Percentiles rank a stretch among this genome's conserved stretches.
Evolutionary conservation across 495 filamentous ascomycete species (phyloP).

Genomic region (Monascus purpureus): DNA sequence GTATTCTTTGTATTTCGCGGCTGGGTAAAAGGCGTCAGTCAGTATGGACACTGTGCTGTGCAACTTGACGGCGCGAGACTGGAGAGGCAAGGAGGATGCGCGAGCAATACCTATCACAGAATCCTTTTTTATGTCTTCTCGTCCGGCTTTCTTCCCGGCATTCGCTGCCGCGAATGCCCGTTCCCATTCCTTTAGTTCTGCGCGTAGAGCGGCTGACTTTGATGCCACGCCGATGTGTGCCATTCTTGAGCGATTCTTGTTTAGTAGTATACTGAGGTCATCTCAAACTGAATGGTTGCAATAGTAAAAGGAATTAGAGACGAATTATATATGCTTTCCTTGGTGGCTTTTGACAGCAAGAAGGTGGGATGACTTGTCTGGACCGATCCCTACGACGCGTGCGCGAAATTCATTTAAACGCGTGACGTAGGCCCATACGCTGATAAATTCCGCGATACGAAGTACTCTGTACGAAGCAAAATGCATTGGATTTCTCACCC

Average conservation of each 20-base stretch:
- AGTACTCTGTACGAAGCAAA: no score
- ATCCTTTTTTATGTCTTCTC: constrained; percentile 78
- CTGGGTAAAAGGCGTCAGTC: constrained; percentile 25
- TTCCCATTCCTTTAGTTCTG: constrained; percentile 81
- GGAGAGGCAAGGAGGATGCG: background rate
- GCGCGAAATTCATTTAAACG: constrained; percentile 1
- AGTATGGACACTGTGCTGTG: no score
- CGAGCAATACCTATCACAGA: constrained; percentile 68
- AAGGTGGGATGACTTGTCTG: background rate
- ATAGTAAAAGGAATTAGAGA: no score
- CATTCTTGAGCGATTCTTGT: no score
- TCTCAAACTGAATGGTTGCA: no score
- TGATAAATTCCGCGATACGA: no score
- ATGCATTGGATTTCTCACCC: background rate
- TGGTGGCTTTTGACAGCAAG: background rate
- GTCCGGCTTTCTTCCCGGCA: constrained; percentile 60
- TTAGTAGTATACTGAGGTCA: no score
- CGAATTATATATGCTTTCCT: no score
- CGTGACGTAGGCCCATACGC: no score
- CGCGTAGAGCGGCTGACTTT: constrained; percentile 35
- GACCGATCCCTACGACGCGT: background rate
- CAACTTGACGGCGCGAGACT: background rate
- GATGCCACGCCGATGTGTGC: constrained; percentile 15
- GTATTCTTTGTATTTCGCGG: constrained; percentile 87
- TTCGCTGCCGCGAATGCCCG: constrained; percentile 54